These are phyloP conservation scores for Termitomyces sp. DNA, from an alignment of 768 basidiomycete species.

Conservation along the genomic window DNA sequence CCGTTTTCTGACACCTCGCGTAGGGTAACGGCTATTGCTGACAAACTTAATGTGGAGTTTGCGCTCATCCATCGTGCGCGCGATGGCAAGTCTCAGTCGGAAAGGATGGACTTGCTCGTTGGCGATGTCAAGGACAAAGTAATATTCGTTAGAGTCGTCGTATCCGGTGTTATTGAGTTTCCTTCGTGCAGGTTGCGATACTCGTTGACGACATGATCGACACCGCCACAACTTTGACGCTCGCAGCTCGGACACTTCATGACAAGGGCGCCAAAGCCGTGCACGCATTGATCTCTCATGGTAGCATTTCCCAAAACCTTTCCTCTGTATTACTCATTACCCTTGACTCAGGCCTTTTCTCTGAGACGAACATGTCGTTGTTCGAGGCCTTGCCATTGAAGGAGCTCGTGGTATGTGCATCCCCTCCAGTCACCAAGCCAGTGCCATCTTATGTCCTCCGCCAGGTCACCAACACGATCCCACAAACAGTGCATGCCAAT, in stretches of 20 bases:
- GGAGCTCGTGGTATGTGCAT: conserved; percentile 70
- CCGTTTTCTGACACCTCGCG: neutral
- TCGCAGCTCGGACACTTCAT: conserved; percentile 80
- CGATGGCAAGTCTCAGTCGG: conserved; percentile 60
- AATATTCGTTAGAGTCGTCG: conserved; percentile 10
- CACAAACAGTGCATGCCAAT: conserved; percentile 65
- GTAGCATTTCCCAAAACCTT: conserved; percentile 30
- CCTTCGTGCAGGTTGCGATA: conserved; percentile 65
- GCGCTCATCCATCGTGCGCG: conserved; percentile 93
- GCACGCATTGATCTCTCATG: conserved; percentile 89
- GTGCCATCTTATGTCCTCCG: conserved; percentile 4
- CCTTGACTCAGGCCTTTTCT: conserved; percentile 57
- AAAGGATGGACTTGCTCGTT: conserved; percentile 89
- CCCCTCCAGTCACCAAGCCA: neutral
- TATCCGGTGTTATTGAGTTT: neutral
- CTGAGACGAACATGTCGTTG: conserved; percentile 64
- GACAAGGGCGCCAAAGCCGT: conserved; percentile 88
- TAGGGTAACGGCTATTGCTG: conserved; percentile 87
- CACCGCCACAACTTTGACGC: conserved; percentile 80
- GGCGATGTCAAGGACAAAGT: conserved; percentile 92
- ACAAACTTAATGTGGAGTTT: conserved; percentile 92
- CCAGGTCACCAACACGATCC: conserved; percentile 93
- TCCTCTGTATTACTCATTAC: conserved; percentile 5
- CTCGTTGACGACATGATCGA: conserved; percentile 99
- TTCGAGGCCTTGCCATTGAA: conserved; percentile 73